These are phyloP conservation scores for Mycena amicta DNA, from an alignment of 768 basidiomycete species.

Conservation along the genomic window DNA sequence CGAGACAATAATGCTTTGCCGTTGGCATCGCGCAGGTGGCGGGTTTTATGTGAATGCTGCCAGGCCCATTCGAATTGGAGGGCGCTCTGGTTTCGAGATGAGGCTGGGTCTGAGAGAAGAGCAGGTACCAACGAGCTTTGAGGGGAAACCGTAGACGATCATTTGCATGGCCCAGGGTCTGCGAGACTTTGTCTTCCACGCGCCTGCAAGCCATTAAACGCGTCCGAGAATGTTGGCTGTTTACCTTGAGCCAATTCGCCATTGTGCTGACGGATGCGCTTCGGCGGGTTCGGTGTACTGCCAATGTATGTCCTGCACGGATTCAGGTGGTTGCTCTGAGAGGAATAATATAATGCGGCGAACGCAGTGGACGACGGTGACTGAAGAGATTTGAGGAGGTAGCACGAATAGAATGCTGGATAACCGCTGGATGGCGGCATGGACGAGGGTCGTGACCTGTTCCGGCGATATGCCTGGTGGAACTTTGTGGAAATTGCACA, in stretches of 20 bases:
- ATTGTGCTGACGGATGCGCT: constrained; percentile 79
- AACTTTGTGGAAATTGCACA: no score
- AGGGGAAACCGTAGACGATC: constrained; percentile 85
- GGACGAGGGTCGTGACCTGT: no score
- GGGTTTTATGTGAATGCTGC: constrained; percentile 74
- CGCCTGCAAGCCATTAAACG: constrained; percentile 42
- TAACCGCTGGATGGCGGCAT: constrained; percentile 41
- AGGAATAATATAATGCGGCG: constrained; percentile 13
- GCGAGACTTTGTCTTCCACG: constrained; percentile 60
- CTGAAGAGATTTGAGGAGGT: constrained; percentile 71
- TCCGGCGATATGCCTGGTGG: no score
- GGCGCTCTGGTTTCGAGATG: constrained; percentile 50
- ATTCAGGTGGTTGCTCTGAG: constrained; percentile 2
- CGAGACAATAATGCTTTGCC: constrained; percentile 44
- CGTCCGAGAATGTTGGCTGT: not conserved
- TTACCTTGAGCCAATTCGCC: constrained; percentile 59
- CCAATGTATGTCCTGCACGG: constrained; percentile 70
- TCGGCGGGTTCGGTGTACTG: constrained; percentile 68
- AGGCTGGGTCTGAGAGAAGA: not conserved
- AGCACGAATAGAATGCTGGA: constrained; percentile 81
- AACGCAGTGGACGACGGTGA: constrained; percentile 51
- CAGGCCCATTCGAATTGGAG: constrained; percentile 85
- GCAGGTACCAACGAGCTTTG: constrained; percentile 47
- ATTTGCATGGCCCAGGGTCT: constrained; percentile 85
- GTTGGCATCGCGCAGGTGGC: constrained; percentile 56